A percentile compares a stretch with the other conserved stretches of the same genome.
phyloP scores from a whole-genome alignment of 2,329 filamentous ascomycete genomes.

The Epichloe festucae region DNA sequence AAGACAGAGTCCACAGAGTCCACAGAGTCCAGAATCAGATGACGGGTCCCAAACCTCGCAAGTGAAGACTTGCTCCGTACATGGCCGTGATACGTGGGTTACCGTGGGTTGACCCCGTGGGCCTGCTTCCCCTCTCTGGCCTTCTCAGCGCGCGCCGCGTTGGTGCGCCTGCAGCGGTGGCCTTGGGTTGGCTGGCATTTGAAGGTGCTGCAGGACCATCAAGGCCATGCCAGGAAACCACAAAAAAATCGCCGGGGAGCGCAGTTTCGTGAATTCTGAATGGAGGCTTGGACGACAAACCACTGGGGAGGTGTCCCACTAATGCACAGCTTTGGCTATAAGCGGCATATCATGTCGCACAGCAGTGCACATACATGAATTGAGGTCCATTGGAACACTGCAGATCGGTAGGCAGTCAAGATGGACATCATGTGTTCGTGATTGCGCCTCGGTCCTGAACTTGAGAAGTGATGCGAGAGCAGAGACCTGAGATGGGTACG shows the following conservation, averaged over 20 bases:
- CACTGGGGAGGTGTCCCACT: neutral
- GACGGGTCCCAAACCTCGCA: neutral
- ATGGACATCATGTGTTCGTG: neutral
- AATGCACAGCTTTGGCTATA: neutral
- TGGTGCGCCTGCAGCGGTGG: constrained; percentile 2
- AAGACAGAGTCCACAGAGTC: neutral
- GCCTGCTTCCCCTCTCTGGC: constrained; percentile 5
- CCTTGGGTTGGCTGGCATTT: constrained; percentile 6
- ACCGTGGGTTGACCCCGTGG: constrained; percentile 3
- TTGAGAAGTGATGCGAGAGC: neutral
- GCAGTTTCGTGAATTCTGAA: neutral
- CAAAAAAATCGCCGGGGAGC: no score
- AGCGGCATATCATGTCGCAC: neutral
- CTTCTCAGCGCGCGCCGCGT: constrained; percentile 4
- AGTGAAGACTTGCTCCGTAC: neutral
- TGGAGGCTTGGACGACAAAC: neutral
- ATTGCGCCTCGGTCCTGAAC: neutral
- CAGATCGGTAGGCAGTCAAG: neutral
- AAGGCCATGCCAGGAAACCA: no score
- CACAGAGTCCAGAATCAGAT: neutral
- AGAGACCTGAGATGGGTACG: neutral
- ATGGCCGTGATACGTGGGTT: constrained; percentile 5
- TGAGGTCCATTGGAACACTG: neutral
- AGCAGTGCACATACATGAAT: neutral
- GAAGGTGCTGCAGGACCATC: constrained; percentile 7